Conservation (phyloP, 495 filamentous ascomycete species). For the Penicillium antarcticum region DNA sequence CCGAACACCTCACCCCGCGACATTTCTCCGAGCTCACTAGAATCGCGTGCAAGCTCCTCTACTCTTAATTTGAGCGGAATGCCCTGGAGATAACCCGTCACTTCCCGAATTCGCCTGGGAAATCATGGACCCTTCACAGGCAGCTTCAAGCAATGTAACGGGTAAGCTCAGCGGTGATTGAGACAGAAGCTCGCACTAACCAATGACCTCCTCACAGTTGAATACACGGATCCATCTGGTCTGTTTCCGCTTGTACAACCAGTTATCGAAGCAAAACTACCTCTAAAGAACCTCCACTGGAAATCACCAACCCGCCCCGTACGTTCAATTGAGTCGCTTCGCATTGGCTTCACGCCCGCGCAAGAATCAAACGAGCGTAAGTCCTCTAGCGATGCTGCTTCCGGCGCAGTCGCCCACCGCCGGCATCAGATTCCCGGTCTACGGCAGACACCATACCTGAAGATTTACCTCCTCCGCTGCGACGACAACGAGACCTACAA, state of each 20-base stretch:
- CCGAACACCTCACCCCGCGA: neutral
- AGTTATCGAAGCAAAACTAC: conserved; percentile 72
- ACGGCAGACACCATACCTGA: conserved; percentile 90
- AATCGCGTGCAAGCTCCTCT: conserved; percentile 1
- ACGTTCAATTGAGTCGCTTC: conserved; percentile 86
- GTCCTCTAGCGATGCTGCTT: conserved; percentile 30
- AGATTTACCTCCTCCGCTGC: conserved; percentile 82
- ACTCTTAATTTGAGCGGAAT: conserved; percentile 24
- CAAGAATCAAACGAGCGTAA: conserved; percentile 32
- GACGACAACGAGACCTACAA: conserved; percentile 96
- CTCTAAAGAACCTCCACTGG: conserved; percentile 94
- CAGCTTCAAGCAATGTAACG: conserved; percentile 49
- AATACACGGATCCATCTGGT: conserved; percentile 85
- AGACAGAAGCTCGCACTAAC: conserved; percentile 5
- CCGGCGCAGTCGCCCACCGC: conserved; percentile 53
- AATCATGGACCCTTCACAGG: conserved; percentile 47
- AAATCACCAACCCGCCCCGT: conserved; percentile 88
- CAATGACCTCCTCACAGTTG: conserved; percentile 29
- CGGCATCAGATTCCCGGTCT: conserved; percentile 95
- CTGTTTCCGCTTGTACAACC: conserved; percentile 78
- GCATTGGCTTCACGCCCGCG: conserved; percentile 76
- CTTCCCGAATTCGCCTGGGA: conserved; percentile 30
- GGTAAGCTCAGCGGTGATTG: conserved; percentile 28
- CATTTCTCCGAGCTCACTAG: conserved; percentile 3
- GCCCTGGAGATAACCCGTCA: conserved; percentile 23